Evolutionary conservation across 345 rosid genomes (phyloP), one percentile per base, ranked within the genome.

Genomic region (Arabidopsis suecica): DNA sequence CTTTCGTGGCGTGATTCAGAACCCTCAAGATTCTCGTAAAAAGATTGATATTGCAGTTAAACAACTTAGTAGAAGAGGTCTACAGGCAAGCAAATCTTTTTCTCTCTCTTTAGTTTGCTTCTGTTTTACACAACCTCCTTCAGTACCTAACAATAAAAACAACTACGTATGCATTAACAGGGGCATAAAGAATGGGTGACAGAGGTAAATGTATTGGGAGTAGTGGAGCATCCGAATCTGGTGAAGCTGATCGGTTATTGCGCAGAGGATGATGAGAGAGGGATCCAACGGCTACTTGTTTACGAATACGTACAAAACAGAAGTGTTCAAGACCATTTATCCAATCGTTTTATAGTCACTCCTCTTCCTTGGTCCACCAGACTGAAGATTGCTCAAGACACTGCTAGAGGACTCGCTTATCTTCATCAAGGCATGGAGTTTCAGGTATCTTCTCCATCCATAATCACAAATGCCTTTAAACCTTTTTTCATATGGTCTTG

Each of bases 121-220:
- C 7, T 33, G 1, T 3, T 33, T 33, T 33, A 7, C 36, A 33
- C 36, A 33, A 7, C 7, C 7, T 18, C 44, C 44, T 40, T 40
- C 44, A 10, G 13, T 33, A 18, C 9, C 16, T 16, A 41, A 61
- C n/a, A 42, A 32, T 23, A 28, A 30, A 23, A 48, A 6, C 9
- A 38, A 30, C 57, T 25, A 58, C 47, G 13, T 7, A 23, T 47
- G 4, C 55, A 47, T 2, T 2, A 14, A 38, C 84, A 95, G 97
- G 97, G 99, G 49, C 99, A 95, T 81, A 92, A 92, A 74, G 97
- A 95, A 83, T 95, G 97, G 99, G 93, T 91, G 71, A 95, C 97
- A 5, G 99, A 95, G 69, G 97, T 95, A 7, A 90, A 92, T 77
- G 95, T 95, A 44, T 77, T 92, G 78, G 99, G 99, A 9, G 84